Percentiles rank a stretch among this genome's conserved stretches.
These are phyloP conservation scores for Pharus latifolius DNA, from an alignment of 176 grass and related monocot species.

Conservation along the genomic window DNA sequence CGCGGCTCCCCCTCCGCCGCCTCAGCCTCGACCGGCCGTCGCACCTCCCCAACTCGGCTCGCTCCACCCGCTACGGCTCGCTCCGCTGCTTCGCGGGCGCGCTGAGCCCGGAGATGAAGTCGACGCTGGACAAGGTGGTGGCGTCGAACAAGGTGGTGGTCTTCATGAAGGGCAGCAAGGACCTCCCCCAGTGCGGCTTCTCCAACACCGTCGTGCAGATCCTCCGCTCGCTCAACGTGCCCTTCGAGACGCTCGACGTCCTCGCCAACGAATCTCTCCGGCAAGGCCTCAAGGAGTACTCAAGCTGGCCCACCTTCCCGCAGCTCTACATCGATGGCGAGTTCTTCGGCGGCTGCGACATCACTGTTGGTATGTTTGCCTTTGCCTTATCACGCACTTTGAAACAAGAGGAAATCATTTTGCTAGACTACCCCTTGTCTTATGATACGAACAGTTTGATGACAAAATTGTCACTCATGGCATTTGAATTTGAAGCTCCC, in stretches of 20 bases:
- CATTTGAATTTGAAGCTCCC: too few species aligned
- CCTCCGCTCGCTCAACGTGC: constrained; percentile 71
- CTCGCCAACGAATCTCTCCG: constrained; percentile 78
- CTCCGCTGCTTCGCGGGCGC: constrained; percentile 48
- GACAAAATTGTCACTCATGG: background rate
- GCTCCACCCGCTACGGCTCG: constrained; percentile 17
- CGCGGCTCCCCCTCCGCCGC: background rate
- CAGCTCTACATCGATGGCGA: constrained; percentile 96
- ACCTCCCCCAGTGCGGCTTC: constrained; percentile 97
- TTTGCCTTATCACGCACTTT: background rate
- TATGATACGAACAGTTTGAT: background rate
- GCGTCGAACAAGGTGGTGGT: constrained; percentile 62
- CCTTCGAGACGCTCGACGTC: constrained; percentile 83
- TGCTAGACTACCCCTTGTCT: background rate
- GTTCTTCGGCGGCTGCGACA: constrained; percentile 92
- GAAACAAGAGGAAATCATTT: too few species aligned
- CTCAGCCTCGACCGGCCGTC: background rate
- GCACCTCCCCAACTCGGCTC: background rate
- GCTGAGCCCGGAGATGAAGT: constrained; percentile 44
- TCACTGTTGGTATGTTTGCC: constrained; percentile 49
- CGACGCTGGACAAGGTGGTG: constrained; percentile 83
- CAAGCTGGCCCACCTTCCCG: constrained; percentile 92
- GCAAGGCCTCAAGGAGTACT: constrained; percentile 92
- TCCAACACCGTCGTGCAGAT: constrained; percentile 92
- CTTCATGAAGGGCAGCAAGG: constrained; percentile 97